Conservation (phyloP, 208 protist genomes). For the Crithidia bombi region DNA sequence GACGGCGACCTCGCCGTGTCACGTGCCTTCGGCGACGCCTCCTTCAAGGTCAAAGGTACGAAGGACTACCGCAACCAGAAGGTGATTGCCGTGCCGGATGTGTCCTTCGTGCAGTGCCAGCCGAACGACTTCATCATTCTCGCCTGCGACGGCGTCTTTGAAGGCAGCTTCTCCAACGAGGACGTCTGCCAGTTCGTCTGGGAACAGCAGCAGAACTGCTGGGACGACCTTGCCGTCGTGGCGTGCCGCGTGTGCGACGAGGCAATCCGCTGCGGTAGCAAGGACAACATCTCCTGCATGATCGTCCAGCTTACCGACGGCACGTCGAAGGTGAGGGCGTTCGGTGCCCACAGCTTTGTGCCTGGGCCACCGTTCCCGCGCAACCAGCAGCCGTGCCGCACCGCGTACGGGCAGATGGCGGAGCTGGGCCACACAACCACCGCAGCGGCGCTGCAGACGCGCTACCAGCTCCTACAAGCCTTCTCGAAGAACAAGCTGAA, state of each 20-base stretch:
- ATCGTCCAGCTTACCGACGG: conserved; percentile 77
- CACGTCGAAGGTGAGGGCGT: conserved; percentile 50
- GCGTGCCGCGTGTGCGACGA: conserved; percentile 86
- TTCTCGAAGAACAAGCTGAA: conserved; percentile 66
- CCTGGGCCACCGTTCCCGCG: conserved; percentile 78
- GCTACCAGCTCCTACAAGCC: conserved; percentile 78
- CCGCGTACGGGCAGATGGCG: conserved; percentile 77
- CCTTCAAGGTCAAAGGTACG: conserved; percentile 83
- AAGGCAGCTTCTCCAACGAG: conserved; percentile 88
- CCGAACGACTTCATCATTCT: conserved; percentile 86
- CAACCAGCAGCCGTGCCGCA: conserved; percentile 74
- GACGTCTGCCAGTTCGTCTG: conserved; percentile 82
- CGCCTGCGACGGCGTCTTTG: conserved; percentile 92
- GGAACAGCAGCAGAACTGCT: conserved; percentile 60
- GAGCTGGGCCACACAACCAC: conserved; percentile 51
- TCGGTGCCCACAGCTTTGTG: conserved; percentile 67
- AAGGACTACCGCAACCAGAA: conserved; percentile 82
- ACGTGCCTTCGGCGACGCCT: conserved; percentile 92
- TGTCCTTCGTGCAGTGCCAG: conserved; percentile 66
- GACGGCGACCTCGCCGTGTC: conserved; percentile 94
- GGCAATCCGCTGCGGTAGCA: conserved; percentile 88
- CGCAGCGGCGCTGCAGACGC: conserved; percentile 60
- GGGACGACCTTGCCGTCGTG: conserved; percentile 76
- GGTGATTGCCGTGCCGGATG: conserved; percentile 87
- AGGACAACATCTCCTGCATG: conserved; percentile 92